Evolutionary conservation across 768 basidiomycete species (phyloP).

Genomic region (Trametes elegans): DNA sequence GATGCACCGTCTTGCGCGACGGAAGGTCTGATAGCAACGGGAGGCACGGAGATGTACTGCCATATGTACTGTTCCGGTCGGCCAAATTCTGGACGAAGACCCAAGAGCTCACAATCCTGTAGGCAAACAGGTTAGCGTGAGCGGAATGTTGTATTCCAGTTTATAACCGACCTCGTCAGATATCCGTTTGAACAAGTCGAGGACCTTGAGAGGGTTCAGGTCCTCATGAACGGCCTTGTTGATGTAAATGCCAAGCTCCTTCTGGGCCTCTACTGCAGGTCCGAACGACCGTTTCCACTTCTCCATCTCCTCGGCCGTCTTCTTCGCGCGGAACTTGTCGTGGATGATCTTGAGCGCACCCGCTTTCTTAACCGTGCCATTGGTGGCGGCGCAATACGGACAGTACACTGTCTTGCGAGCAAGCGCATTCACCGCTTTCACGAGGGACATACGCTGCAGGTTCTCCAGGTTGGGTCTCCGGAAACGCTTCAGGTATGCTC

Average conservation of each 20-base stretch:
- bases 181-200: constrained; percentile 90
- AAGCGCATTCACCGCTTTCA: constrained; percentile 80
- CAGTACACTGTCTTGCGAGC: constrained; percentile 92
- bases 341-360: constrained; percentile 96
- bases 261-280: constrained; percentile 80
- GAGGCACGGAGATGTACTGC: constrained; percentile 98
- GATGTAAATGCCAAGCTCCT: constrained; percentile 80
- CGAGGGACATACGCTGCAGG: constrained; percentile 77
- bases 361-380: constrained; percentile 95
- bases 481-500: constrained; percentile 84
- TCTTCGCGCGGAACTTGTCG: constrained; percentile 95
- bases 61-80: constrained; percentile 97
- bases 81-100: constrained; percentile 83
- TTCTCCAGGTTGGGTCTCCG: constrained; percentile 90
- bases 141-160: background rate
- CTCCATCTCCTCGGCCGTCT: constrained; percentile 85
- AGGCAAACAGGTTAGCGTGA: background rate
- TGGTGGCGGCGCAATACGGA: constrained; percentile 89
- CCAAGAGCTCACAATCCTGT: constrained; percentile 93
- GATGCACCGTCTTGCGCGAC: constrained; percentile 98
- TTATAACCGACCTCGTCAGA: constrained; percentile 73
- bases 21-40: constrained; percentile 95
- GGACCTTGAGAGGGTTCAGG: constrained; percentile 88
- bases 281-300: constrained; percentile 82
- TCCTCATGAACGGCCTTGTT: constrained; percentile 91